Conservation (phyloP, 208 protist genomes). For the Acanthamoeba sp. region DNA sequence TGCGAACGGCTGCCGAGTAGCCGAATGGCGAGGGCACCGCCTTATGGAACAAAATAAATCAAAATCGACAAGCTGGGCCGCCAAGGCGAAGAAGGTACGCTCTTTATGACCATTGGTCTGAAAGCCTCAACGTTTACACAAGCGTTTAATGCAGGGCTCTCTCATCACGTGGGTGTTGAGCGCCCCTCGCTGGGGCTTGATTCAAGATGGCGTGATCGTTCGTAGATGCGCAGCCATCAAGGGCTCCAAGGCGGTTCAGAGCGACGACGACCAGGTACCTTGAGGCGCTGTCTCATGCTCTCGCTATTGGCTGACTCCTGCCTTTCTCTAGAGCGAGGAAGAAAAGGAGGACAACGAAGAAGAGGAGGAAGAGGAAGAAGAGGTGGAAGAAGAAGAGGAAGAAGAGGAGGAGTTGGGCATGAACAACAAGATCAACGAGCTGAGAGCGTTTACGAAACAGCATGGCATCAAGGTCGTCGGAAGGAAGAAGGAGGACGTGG, state of each 20-base stretch:
- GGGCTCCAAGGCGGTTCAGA: not conserved
- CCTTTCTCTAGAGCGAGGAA: not conserved
- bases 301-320: not conserved
- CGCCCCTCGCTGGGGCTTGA: not conserved
- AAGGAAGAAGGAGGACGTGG: slow-evolving; percentile 10
- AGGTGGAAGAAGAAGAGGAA: not conserved
- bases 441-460: not conserved
- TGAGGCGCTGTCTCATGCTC: not conserved
- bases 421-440: not conserved
- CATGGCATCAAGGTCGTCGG: slow-evolving; percentile 18
- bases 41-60: slow-evolving; percentile 59
- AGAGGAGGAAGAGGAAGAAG: not conserved
- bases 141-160: not conserved
- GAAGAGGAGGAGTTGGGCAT: not conserved
- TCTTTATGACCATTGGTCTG: not conserved
- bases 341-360: not conserved
- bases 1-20: not conserved
- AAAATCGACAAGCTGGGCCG: not conserved
- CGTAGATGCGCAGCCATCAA: not conserved
- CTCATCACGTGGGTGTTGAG: slow-evolving; percentile 17
- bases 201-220: not conserved
- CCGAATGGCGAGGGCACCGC: not conserved
- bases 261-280: not conserved
- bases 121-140: not conserved
- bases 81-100: not conserved